Percentiles rank a stretch among this genome's conserved stretches.
These are phyloP conservation scores for Cenococcum geophilum DNA, from an alignment of 495 filamentous ascomycete genomes.

Conservation along the genomic window DNA sequence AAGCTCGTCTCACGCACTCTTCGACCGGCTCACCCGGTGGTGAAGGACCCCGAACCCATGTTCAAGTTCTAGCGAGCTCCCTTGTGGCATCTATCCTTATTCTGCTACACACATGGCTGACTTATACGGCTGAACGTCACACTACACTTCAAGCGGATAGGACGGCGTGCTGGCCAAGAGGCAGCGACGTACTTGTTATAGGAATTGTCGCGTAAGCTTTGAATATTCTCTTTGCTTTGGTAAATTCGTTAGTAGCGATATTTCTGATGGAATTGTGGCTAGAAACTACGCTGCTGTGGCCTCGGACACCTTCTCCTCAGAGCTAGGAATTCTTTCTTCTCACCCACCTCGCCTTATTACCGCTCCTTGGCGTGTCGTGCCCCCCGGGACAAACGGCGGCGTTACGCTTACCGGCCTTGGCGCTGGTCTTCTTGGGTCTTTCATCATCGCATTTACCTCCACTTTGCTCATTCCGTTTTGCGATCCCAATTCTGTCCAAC, in stretches of 20 bases:
- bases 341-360: slow-evolving; percentile 78
- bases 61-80: slow-evolving; percentile 90
- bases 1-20: slow-evolving; percentile 70
- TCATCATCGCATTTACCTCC: slow-evolving; percentile 61
- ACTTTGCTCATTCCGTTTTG: slow-evolving; percentile 67
- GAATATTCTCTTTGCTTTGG: slow-evolving; percentile 12
- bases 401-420: slow-evolving; percentile 66
- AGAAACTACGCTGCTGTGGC: slow-evolving; percentile 79
- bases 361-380: slow-evolving; percentile 68
- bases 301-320: slow-evolving; percentile 91
- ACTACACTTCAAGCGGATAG: neutral
- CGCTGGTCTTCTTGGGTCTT: slow-evolving; percentile 69
- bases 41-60: slow-evolving; percentile 73
- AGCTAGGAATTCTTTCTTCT: slow-evolving; percentile 84
- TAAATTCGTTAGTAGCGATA: neutral
- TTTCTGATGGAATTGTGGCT: neutral
- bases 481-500: slow-evolving; percentile 6
- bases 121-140: slow-evolving; percentile 44
- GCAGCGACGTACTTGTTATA: slow-evolving; percentile 48
- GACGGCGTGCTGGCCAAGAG: slow-evolving; percentile 35
- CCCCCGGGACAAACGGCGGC: slow-evolving; percentile 87
- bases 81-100: slow-evolving; percentile 67
- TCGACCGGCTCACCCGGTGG: slow-evolving; percentile 64
- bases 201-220: slow-evolving; percentile 47
- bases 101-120: slow-evolving; percentile 61